Evolutionary conservation across 495 filamentous ascomycete species (phyloP).

Genomic region (Thermothielavioides terrestris): DNA sequence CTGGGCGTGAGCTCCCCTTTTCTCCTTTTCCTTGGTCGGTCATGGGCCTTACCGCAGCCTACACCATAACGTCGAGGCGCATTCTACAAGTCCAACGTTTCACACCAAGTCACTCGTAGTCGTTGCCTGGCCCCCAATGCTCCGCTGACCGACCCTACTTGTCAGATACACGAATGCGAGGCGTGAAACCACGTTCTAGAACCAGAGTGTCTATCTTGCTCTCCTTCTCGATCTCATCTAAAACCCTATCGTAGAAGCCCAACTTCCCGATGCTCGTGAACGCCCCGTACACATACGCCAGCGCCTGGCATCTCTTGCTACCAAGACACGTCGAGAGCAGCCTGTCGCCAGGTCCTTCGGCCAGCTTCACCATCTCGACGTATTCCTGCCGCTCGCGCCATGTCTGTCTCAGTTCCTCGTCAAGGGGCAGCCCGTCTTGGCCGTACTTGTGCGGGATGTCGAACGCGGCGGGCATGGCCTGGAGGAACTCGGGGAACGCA

Average conservation of each 20-base stretch:
- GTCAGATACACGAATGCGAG: no score
- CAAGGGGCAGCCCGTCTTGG: slow-evolving; percentile 2
- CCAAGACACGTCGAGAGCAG: slow-evolving; percentile 1
- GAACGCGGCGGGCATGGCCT: neutral
- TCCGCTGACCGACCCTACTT: no score
- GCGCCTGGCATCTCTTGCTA: neutral
- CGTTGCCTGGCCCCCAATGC: no score
- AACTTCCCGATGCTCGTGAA: slow-evolving; percentile 2
- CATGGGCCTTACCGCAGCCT: no score
- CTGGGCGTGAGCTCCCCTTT: no score
- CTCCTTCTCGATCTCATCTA: neutral
- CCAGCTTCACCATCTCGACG: slow-evolving; percentile 6
- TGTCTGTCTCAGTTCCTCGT: neutral
- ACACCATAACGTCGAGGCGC: no score
- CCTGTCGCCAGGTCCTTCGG: neutral
- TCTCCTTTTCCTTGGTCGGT: no score
- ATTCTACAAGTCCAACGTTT: no score
- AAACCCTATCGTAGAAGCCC: neutral
- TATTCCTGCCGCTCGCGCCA: slow-evolving; percentile 11
- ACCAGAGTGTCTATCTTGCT: neutral
- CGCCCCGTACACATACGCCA: slow-evolving; percentile 3
- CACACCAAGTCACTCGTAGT: no score
- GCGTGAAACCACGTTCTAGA: neutral
- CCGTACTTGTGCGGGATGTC: slow-evolving; percentile 9
- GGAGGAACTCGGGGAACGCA: slow-evolving; percentile 6